phyloP scores from a whole-genome alignment of 2,329 filamentous ascomycete species.

The Fusarium coicis region DNA sequence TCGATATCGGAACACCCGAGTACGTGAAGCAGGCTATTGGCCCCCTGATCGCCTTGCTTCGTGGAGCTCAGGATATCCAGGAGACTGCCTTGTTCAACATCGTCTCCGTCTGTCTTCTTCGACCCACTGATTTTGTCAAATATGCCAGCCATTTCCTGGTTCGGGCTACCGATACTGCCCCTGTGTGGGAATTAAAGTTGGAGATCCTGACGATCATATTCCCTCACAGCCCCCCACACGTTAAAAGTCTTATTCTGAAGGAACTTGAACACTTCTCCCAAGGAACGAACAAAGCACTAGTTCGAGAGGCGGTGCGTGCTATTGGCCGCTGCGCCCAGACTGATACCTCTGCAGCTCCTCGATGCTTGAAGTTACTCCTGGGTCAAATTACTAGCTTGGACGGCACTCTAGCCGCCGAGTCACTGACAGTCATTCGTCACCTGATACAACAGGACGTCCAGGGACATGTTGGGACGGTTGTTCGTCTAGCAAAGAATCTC shows the following conservation, averaged over 20 bases:
- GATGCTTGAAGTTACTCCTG: slow-evolving; percentile 85
- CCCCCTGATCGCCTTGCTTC: slow-evolving; percentile 85
- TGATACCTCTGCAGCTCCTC: slow-evolving; percentile 74
- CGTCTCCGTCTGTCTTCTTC: slow-evolving; percentile 84
- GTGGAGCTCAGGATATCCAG: slow-evolving; percentile 87
- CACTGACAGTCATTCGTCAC: slow-evolving; percentile 92
- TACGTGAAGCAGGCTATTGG: slow-evolving; percentile 82
- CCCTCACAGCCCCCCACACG: slow-evolving; percentile 77
- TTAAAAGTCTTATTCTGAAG: slow-evolving; percentile 88
- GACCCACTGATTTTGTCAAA: slow-evolving; percentile 83
- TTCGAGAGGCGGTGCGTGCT: slow-evolving; percentile 89
- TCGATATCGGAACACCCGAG: slow-evolving; percentile 82
- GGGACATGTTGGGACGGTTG: slow-evolving; percentile 84
- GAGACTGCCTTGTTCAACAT: slow-evolving; percentile 94
- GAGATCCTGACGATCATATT: slow-evolving; percentile 93
- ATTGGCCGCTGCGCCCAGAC: slow-evolving; percentile 93
- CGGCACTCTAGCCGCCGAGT: slow-evolving; percentile 88
- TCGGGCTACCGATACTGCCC: slow-evolving; percentile 78
- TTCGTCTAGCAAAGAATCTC: slow-evolving; percentile 89
- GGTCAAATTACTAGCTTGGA: slow-evolving; percentile 90
- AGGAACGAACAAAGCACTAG: slow-evolving; percentile 76
- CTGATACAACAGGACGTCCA: slow-evolving; percentile 91
- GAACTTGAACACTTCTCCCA: slow-evolving; percentile 94
- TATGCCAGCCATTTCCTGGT: slow-evolving; percentile 93
- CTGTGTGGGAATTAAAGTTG: slow-evolving; percentile 91